Evolutionary conservation across 2,329 filamentous ascomycete species (phyloP).

Genomic region (Aotearoamyces nothofagi): DNA sequence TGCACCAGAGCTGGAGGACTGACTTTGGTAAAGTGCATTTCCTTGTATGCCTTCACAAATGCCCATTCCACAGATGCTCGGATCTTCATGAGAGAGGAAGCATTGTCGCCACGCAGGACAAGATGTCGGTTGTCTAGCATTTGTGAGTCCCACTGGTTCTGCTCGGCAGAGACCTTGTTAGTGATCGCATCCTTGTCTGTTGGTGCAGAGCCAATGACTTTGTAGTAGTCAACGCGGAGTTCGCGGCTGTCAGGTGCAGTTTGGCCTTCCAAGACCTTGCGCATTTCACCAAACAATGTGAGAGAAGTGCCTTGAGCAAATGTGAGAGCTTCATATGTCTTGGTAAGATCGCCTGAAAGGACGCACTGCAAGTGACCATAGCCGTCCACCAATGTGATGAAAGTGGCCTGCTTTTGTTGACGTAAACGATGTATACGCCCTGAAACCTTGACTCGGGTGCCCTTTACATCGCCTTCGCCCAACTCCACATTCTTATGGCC

Average conservation of each 20-base stretch:
- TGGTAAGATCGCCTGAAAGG: conserved; percentile 61
- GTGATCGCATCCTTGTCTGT: conserved; percentile 63
- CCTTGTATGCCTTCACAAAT: conserved; percentile 51
- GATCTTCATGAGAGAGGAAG: conserved; percentile 56
- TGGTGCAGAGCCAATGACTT: conserved; percentile 50
- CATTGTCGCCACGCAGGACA: conserved; percentile 52
- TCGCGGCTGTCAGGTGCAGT: conserved; percentile 57
- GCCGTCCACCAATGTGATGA: conserved; percentile 75
- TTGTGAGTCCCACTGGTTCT: conserved; percentile 34
- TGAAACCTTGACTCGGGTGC: conserved; percentile 63
- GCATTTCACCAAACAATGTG: conserved; percentile 53
- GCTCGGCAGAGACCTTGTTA: conserved; percentile 54
- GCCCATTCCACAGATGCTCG: conserved; percentile 52
- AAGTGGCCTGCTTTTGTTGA: conserved; percentile 71
- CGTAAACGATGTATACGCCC: conserved; percentile 74
- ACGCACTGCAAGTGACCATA: conserved; percentile 78
- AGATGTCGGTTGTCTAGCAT: conserved; percentile 53
- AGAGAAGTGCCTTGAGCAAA: conserved; percentile 57
- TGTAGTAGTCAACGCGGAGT: conserved; percentile 58
- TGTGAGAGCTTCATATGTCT: conserved; percentile 57
- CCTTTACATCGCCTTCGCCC: conserved; percentile 41
- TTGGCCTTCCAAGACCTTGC: conserved; percentile 47
- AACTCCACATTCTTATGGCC: conserved; percentile 50
- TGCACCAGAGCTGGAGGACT: conserved; percentile 63
- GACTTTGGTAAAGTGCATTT: conserved; percentile 50